Evolutionary conservation across 768 basidiomycete species (phyloP), one percentile per base, ranked within the genome.

Genomic region (Multifurca ochricompacta): DNA sequence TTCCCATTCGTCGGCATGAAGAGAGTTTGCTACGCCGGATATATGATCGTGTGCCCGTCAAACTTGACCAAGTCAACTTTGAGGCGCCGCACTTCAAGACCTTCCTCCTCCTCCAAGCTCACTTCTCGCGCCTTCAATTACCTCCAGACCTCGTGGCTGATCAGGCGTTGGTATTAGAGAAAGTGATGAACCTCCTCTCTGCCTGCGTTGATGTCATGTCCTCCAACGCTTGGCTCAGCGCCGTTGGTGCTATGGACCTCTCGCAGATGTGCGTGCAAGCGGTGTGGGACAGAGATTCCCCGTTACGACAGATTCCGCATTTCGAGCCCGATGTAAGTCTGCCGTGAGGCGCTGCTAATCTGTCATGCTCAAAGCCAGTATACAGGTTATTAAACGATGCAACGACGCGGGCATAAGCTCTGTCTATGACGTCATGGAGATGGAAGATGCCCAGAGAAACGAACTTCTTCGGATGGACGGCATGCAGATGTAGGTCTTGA

Each of bases 231-330:
- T 95, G 87, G 87, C 69, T 98, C 63, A 94, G 83, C 64, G 96
- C 95, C 0, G 71, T 97, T 21, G 89, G 92, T 30, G 94, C 94
- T 0, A 98, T 98, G 96, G 95, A 99, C 69, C 70, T 98, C 43
- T 90, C 90, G 8, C 96, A 98, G 69, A 98, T 98, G 95, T 94
- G 91, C 69, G 91, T 97, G 4, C 96, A 98, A 68, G 92, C 88
- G 0, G 83, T 95, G 70, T 98, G 96, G 96, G 95, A 99, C 66
- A 86, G 83, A 9, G 96, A 99, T 68, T 92, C 90, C 34, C 93
- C 94, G 0, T 70, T 98, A 62, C 92, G 89, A 65, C 95, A 99
- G 68, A 86, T 99, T 39, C 96, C 96, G 9, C 93, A 96, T 70
- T 99, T 98, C 69, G 91, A 95, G 61, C 70, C 82, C 6, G 91